Conservation (phyloP, 768 basidiomycete genomes). For the Sporobolomyces phaffii region DNA sequence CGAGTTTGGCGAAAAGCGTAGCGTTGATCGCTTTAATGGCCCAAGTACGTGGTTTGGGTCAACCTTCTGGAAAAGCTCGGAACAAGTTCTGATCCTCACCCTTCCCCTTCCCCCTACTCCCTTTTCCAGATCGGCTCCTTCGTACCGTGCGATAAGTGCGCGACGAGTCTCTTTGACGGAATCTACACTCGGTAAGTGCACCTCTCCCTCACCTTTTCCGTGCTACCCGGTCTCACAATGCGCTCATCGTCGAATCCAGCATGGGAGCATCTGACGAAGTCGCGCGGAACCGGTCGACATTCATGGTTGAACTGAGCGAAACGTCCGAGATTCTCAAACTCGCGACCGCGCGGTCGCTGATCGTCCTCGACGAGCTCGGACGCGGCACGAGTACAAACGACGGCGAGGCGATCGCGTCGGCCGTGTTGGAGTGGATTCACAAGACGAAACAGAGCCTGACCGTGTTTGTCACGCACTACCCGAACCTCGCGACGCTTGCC, state of each 20-base stretch:
- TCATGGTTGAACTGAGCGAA: constrained; percentile 95
- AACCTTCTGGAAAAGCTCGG: too few species aligned
- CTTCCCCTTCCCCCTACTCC: too few species aligned
- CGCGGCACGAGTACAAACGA: constrained; percentile 89
- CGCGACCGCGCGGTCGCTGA: constrained; percentile 62
- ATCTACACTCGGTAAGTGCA: constrained; percentile 60
- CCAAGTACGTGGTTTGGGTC: constrained; percentile 23
- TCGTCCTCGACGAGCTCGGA: constrained; percentile 79
- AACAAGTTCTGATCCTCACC: background rate
- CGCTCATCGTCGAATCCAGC: constrained; percentile 58
- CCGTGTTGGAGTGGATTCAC: constrained; percentile 68
- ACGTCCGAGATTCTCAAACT: constrained; percentile 79
- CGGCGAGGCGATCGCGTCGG: constrained; percentile 86
- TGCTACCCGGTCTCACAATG: constrained; percentile 48
- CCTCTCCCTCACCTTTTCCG: too few species aligned
- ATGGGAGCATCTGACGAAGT: constrained; percentile 72
- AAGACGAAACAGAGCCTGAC: constrained; percentile 60
- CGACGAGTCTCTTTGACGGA: constrained; percentile 71
- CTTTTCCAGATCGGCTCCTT: constrained; percentile 72
- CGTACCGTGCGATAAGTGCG: constrained; percentile 72
- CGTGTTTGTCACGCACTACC: constrained; percentile 93
- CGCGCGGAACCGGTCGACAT: constrained; percentile 74
- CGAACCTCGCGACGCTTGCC: constrained; percentile 58
- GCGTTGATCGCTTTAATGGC: constrained; percentile 56
- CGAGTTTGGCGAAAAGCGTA: constrained; percentile 71